Evolutionary conservation across 1,139 yeast genomes (phyloP), one percentile per base, ranked within the genome.

Genomic region (Geotrichum citri-aurantii): DNA sequence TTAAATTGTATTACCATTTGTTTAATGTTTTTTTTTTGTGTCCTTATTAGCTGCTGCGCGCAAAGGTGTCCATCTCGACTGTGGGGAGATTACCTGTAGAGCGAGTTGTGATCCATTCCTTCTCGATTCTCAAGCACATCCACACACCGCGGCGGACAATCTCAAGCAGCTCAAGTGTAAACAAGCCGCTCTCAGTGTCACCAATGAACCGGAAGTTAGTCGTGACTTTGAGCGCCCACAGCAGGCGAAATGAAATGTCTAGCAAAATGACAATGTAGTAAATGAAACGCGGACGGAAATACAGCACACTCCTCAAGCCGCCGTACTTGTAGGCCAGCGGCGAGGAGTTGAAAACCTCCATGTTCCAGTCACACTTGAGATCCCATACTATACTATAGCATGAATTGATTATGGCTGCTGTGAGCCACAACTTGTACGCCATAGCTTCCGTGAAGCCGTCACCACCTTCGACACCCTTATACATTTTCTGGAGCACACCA

Each of bases 301-400:
- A 53, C 26, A 55, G 48, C 19, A 58, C 53, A 2, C 61, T 24
- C 8, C 63, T 49, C 29, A 61, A 37, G 29, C 65, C 65, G 1
- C 51, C 54, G 50, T 55, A 55, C 47, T 33, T 55, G 61, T 58
- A 66, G 62, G 29, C 54, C 7, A 48, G 27, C 52, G 24, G 53
- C 37, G 53, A 51, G 29, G 48, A 48, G 21, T 59, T 26, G 26
- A 68, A 40, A 3, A 87, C 63, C n/a, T 80, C 80, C 52, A 90
- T 78, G 53, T 85, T 84, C 99, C 99, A 93, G 74, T 93, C 99
- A 80, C 84, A 83, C 56, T 81, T 80, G 24, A 92, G 73, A 71
- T 93, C 99, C 99, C 99, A 93, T 57, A 83, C 75, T 64, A 88
- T 88, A 21, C 96, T 81, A 70, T 88, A 93, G 0, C 82, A 67